These are phyloP conservation scores for Lumnitzera littorea DNA, from an alignment of 345 rosid species.

Conservation along the genomic window DNA sequence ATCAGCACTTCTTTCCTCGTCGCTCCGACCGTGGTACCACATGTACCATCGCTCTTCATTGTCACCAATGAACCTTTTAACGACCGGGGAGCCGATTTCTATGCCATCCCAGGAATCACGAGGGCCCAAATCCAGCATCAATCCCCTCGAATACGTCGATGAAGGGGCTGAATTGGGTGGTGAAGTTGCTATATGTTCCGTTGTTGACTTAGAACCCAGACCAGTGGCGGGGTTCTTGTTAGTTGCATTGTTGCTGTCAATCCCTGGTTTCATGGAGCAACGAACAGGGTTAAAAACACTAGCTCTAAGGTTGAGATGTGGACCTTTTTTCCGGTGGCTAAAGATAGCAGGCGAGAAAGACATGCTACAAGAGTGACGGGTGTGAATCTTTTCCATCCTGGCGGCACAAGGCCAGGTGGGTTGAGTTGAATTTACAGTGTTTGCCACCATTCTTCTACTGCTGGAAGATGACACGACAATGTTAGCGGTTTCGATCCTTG, in stretches of 20 bases:
- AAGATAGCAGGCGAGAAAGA: constrained; percentile 4
- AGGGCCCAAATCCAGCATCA: constrained; percentile 36
- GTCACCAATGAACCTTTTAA: constrained; percentile 40
- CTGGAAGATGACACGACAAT: constrained; percentile 5
- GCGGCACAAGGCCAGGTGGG: constrained; percentile 10
- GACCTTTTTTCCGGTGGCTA: constrained; percentile 1
- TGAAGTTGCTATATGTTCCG: constrained; percentile 9
- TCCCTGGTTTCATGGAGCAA: constrained; percentile 29
- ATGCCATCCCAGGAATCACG: constrained; percentile 31
- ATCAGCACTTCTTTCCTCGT: constrained; percentile 14
- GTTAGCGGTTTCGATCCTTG: constrained; percentile 7
- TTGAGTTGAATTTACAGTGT: constrained; percentile 8
- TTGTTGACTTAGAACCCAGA: constrained; percentile 7
- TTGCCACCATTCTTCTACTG: constrained; percentile 11
- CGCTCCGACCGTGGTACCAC: constrained; percentile 43
- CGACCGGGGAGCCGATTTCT: constrained; percentile 43
- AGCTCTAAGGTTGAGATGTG: not conserved
- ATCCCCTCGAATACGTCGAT: constrained; percentile 24
- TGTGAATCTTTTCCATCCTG: constrained; percentile 5
- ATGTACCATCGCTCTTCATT: constrained; percentile 47
- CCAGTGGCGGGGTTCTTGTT: constrained; percentile 9
- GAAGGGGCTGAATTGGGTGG: constrained; percentile 12
- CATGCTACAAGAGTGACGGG: constrained; percentile 9
- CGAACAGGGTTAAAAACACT: constrained; percentile 9
- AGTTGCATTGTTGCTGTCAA: constrained; percentile 21